Base-by-base conservation (phyloP, 1,139 yeast species). In the Saccharomycopsis hybrid region DNA sequence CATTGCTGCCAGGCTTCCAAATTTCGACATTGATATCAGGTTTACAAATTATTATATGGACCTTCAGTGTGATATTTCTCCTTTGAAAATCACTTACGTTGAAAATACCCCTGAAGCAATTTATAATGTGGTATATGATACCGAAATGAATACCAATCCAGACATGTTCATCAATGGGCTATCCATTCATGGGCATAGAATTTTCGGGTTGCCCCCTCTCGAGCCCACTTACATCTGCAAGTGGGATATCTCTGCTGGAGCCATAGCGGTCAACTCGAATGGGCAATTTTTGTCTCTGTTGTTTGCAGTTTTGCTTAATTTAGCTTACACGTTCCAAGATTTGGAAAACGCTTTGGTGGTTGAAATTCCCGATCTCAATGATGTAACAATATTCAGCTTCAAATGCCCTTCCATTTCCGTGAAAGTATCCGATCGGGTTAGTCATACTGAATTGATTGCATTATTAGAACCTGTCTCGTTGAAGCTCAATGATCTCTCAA, bases 11-110 rank as follows among this genome's bases (percentile, higher is more conserved):
- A 73, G 74, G 38, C 82, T 88, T 60, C 82, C 82, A 33, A 71
- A 76, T 35, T 69, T 89, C 46, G 89, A 82, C 58, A 76, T 86
- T 36, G 97, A 89, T 60, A 71, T 87, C 38, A 70, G 97, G 49
- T 85, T 88, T 64, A 84, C 92, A n/a, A 86, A 88, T 58, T 90
- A 85, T 63, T 92, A 90, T 62, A 88, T 90, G 96, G 96, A 87
- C 62, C 65, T 82, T 62, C 82, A 80, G 56, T 61, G 58, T 11
- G 77, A 80, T 56, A 68, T 77, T 41, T 71, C 80, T 27, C 77
- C 82, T 1, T 62, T 76, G 1, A 61, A 59, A 13, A 74, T 76
- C 0, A 64, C 66, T 11, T 66, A 65, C 51, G 64, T 72, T 18
- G 63, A 64, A 13, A 59, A 52, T 49, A 62, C 61, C 35, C 65